These are phyloP conservation scores for Ogataea paradorogensis DNA, from an alignment of 805 yeast genomes.

Conservation along the genomic window DNA sequence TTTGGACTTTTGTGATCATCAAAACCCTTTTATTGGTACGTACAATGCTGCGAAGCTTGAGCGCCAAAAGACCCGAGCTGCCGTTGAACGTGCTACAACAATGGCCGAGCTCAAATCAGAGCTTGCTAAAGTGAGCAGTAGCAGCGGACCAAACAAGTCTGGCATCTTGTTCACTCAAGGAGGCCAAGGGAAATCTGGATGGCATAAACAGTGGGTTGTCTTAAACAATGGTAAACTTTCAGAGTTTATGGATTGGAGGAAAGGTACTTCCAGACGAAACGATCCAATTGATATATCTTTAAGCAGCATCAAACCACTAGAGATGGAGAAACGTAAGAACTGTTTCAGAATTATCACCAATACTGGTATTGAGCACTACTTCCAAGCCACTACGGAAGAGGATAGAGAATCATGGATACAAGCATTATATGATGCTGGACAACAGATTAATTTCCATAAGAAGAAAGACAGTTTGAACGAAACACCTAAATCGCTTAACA, in stretches of 20 bases:
- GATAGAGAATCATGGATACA: conserved; percentile 71
- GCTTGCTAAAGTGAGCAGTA: conserved; percentile 38
- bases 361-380: conserved; percentile 58
- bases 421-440: conserved; percentile 55
- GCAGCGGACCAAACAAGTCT: conserved; percentile 21
- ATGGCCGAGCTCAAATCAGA: conserved; percentile 36
- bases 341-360: conserved; percentile 81
- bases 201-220: conserved; percentile 91
- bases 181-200: conserved; percentile 61
- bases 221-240: conserved; percentile 62
- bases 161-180: conserved; percentile 59
- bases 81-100: conserved; percentile 19
- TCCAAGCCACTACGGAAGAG: conserved; percentile 68
- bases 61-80: conserved; percentile 18
- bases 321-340: conserved; percentile 44
- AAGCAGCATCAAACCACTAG: conserved; percentile 54
- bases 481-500: not conserved
- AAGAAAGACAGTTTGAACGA: not conserved
- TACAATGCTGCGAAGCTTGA: conserved; percentile 16
- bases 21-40: conserved; percentile 10
- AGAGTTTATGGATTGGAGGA: conserved; percentile 81
- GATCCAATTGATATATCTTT: conserved; percentile 70
- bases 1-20: conserved; percentile 15
- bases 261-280: conserved; percentile 57
- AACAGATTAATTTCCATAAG: conserved; percentile 26